Percentiles rank a stretch among this genome's conserved stretches.
These are phyloP conservation scores for Amphibolis antarctica DNA, from an alignment of 106 monocot genomes.

Conservation along the genomic window DNA sequence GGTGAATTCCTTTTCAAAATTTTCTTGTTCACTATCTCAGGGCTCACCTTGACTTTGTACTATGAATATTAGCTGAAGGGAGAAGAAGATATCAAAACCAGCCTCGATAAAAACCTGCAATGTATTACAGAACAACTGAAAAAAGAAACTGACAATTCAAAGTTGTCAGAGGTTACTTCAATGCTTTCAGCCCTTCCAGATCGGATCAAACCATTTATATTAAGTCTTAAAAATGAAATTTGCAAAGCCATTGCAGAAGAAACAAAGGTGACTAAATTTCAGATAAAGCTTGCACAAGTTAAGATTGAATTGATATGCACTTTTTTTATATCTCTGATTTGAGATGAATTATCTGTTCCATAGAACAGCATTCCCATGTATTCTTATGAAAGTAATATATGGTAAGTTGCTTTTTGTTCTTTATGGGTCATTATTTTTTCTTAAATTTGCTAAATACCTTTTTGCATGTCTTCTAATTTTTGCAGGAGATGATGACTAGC, in stretches of 20 bases:
- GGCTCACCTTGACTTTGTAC: constrained; percentile 8
- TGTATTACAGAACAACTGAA: constrained; percentile 29
- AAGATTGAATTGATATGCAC: neutral
- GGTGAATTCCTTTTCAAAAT: neutral
- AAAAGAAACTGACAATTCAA: constrained; percentile 32
- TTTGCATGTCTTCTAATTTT: neutral
- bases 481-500: neutral
- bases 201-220: constrained; percentile 41
- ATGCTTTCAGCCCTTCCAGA: constrained; percentile 41
- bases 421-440: neutral
- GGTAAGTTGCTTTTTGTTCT: too few relatives aligned
- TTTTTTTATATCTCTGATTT: neutral
- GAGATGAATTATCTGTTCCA: neutral
- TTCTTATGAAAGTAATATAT: too few relatives aligned
- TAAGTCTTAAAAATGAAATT: constrained; percentile 36
- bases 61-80: constrained; percentile 51
- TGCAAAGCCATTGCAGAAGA: constrained; percentile 34
- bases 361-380: neutral
- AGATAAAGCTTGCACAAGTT: too few relatives aligned
- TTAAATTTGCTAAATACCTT: neutral
- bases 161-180: constrained; percentile 44
- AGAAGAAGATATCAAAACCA: constrained; percentile 62
- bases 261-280: constrained; percentile 36
- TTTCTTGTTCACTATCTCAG: neutral
- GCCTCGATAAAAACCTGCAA: constrained; percentile 51